These are phyloP conservation scores for Nakaseomyces glabratus DNA, from an alignment of 1,139 yeast genomes.

Conservation along the genomic window DNA sequence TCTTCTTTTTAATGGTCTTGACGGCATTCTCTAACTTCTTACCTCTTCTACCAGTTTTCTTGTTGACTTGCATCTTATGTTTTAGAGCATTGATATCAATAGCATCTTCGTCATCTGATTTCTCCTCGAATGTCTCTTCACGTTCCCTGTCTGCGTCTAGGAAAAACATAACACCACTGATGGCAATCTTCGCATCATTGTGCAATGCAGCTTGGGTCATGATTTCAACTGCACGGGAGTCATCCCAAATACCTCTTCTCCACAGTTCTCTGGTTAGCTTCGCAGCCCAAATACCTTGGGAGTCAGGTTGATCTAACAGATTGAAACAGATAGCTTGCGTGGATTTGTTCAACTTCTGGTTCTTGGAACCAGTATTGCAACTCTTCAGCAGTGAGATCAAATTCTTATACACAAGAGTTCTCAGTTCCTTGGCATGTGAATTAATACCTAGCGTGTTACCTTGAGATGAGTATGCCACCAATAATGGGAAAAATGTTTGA, in stretches of 20 bases:
- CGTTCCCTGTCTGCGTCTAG: conserved; percentile 93
- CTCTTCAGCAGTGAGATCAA: conserved; percentile 69
- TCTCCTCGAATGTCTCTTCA: conserved; percentile 70
- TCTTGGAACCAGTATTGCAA: conserved; percentile 69
- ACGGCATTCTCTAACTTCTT: conserved; percentile 69
- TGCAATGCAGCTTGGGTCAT: conserved; percentile 95
- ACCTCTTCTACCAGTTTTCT: conserved; percentile 70
- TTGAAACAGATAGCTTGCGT: conserved; percentile 89
- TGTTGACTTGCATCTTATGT: conserved; percentile 77
- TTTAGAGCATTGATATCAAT: conserved; percentile 60
- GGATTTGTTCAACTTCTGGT: conserved; percentile 77
- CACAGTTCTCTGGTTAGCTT: conserved; percentile 89
- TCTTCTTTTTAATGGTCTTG: conserved; percentile 57
- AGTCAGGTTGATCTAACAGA: conserved; percentile 65
- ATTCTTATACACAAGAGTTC: conserved; percentile 75
- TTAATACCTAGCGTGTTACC: conserved; percentile 39
- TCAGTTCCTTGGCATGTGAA: conserved; percentile 71
- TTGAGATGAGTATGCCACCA: conserved; percentile 43
- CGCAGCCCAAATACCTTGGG: conserved; percentile 93
- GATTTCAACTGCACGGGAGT: conserved; percentile 86
- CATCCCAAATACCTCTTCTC: conserved; percentile 98
- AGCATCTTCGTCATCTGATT: conserved; percentile 64
- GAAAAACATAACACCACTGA: conserved; percentile 85
- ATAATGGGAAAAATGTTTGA: conserved; percentile 79
- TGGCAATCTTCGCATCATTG: conserved; percentile 73